Evolutionary conservation across 2,329 filamentous ascomycete species (phyloP), one percentile per base, ranked within the genome.

Genomic region (Fusarium sp.): DNA sequence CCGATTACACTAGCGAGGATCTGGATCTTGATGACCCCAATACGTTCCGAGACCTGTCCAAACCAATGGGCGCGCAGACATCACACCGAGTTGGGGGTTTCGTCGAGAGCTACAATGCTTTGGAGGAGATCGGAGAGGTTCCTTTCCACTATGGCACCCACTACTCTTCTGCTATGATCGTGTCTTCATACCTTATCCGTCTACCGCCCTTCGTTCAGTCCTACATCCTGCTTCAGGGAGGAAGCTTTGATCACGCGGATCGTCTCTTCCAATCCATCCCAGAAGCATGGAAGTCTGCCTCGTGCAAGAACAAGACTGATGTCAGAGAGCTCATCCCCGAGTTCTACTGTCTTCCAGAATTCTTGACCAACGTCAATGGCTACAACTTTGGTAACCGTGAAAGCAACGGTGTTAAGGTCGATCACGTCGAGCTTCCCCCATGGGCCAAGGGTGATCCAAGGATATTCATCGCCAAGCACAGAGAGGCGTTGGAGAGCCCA

Each of bases 81-180:
- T 82, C 86, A 1, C 86, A 88, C 58, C 88, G 95, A 69, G 92
- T 97, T 70, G 84, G 88, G 0, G 93, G 94, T 9, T 97, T 96
- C 75, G 87, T 89, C 54, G 92, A 97, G 74, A 89, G 94, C 30
- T 98, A 97, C 78, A 90, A 91, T 71, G 92, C 93, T 18, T 91
- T 99, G 78, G 91, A 91, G 1, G 96, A 98, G 78, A 97, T 99
- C 85, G 93, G 91, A 10, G 94, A 97, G 47, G 91, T 92, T 1
- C 92, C 96, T 0, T 99, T 98, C 78, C 96, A 99, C 78, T 99
- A 98, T 73, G 96, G 96, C 20, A 99, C 97, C 0, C 97, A 99
- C 78, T 99, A 99, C 79, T 98, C 96, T 2, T 98, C 96, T 4
- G 96, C 96, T 10, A 99, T 98, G 96, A 98, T 97, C 63, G 96